Evolutionary conservation across 2,329 filamentous ascomycete genomes (phyloP).

Genomic region (Colletotrichum higginsianum): DNA sequence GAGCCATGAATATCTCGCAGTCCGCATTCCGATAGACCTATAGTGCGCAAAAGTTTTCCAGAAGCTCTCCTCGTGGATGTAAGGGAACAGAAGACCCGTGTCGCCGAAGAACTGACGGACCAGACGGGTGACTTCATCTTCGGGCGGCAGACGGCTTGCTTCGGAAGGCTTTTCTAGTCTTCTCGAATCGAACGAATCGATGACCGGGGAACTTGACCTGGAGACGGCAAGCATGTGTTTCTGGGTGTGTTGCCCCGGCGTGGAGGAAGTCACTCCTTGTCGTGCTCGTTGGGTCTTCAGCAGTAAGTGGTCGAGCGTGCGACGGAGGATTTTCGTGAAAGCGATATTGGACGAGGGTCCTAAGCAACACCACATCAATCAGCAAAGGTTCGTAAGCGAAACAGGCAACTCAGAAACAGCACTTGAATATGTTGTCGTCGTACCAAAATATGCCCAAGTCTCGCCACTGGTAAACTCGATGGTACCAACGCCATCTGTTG

Average conservation of each 20-base stretch:
- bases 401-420: neutral
- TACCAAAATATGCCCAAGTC: slow-evolving; percentile 45
- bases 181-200: slow-evolving; percentile 24
- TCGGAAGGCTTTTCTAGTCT: slow-evolving; percentile 25
- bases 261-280: neutral
- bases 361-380: neutral
- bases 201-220: slow-evolving; percentile 25
- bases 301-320: slow-evolving; percentile 38
- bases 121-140: slow-evolving; percentile 43
- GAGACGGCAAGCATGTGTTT: slow-evolving; percentile 28
- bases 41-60: slow-evolving; percentile 45
- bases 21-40: slow-evolving; percentile 46
- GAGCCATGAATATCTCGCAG: slow-evolving; percentile 63
- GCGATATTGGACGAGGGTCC: slow-evolving; percentile 46
- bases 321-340: slow-evolving; percentile 44
- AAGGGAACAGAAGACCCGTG: slow-evolving; percentile 50
- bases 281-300: slow-evolving; percentile 15
- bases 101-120: slow-evolving; percentile 48
- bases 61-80: slow-evolving; percentile 48
- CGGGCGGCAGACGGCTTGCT: slow-evolving; percentile 42
- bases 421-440: neutral
- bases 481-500: slow-evolving; percentile 46
- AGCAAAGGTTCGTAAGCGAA: neutral
- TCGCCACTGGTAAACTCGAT: slow-evolving; percentile 45
- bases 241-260: neutral